Evolutionary conservation across 257 asterid species (phyloP).

Genomic region (Fraxinus americana): DNA sequence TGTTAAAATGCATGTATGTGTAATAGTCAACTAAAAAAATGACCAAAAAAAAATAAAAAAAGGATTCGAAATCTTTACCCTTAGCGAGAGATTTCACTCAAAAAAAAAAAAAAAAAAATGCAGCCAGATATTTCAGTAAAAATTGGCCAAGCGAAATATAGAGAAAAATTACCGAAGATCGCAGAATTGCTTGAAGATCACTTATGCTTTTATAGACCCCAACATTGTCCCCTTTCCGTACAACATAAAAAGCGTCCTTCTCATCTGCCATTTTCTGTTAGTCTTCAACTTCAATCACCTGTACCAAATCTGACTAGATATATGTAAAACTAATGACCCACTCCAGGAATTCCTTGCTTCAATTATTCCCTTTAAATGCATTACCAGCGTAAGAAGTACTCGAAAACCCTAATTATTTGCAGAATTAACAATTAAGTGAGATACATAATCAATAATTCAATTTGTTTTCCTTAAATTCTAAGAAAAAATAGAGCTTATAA

Average conservation of each 20-base stretch:
- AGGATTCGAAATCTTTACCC: background rate
- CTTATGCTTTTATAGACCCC: conserved; percentile 86
- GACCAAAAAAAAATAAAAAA: background rate
- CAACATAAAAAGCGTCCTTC: conserved; percentile 84
- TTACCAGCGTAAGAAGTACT: background rate
- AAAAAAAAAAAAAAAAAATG: background rate
- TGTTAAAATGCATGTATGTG: conserved; percentile 16
- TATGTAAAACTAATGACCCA: background rate
- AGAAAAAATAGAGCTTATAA: background rate
- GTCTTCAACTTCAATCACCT: conserved; percentile 30
- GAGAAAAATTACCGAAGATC: conserved; percentile 60
- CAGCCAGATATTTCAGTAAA: conserved; percentile 5
- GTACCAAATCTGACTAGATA: conserved; percentile 13
- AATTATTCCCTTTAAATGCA: conserved; percentile 9
- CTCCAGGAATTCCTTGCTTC: conserved; percentile 15
- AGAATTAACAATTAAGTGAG: conserved; percentile 4
- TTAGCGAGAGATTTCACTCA: background rate
- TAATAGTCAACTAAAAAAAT: background rate
- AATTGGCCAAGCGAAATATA: background rate
- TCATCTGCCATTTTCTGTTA: conserved; percentile 70
- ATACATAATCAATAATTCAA: conserved; percentile 3
- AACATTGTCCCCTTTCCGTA: conserved; percentile 64
- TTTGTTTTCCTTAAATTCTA: background rate
- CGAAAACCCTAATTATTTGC: conserved; percentile 38
- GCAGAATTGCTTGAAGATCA: conserved; percentile 80